phyloP scores from a whole-genome alignment of 2,329 filamentous ascomycete genomes.

The Nannizzia gypsea region DNA sequence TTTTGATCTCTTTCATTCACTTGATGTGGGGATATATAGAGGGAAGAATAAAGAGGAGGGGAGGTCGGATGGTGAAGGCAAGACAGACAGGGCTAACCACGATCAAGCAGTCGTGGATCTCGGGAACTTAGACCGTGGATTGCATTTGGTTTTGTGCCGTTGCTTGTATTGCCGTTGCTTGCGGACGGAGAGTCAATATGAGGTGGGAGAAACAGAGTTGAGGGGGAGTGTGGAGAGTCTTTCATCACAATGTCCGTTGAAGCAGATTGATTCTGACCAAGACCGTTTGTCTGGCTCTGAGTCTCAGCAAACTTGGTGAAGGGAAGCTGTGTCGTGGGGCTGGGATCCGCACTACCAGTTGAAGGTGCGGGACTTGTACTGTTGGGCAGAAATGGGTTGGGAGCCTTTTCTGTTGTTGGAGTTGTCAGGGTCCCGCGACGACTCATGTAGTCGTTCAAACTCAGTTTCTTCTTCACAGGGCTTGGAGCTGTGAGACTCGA shows the following conservation, averaged over 20 bases:
- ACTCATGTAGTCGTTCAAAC: conserved; percentile 39
- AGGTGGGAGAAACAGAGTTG: background rate
- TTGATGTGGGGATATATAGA: background rate
- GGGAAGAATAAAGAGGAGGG: background rate
- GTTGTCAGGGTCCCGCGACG: conserved; percentile 31
- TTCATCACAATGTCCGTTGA: background rate
- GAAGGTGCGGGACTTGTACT: conserved; percentile 14
- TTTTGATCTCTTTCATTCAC: background rate
- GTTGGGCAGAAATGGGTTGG: conserved; percentile 19
- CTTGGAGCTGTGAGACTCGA: conserved; percentile 26
- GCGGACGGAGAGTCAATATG: background rate
- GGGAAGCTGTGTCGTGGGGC: background rate
- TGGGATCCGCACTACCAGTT: conserved; percentile 11
- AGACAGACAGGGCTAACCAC: background rate
- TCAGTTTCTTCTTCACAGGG: conserved; percentile 41
- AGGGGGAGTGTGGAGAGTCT: background rate
- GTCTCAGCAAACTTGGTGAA: conserved; percentile 3
- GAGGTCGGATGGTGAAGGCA: background rate
- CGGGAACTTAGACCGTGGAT: background rate
- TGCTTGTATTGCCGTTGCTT: background rate
- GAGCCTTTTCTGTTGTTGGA: conserved; percentile 32
- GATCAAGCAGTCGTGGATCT: background rate
- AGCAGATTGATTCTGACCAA: background rate
- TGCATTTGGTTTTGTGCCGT: background rate
- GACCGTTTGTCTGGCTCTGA: background rate